Evolutionary conservation across 352 stramenopile genomes (phyloP), one percentile per base, ranked within the genome.

Genomic region (Thalassiosira sp.): DNA sequence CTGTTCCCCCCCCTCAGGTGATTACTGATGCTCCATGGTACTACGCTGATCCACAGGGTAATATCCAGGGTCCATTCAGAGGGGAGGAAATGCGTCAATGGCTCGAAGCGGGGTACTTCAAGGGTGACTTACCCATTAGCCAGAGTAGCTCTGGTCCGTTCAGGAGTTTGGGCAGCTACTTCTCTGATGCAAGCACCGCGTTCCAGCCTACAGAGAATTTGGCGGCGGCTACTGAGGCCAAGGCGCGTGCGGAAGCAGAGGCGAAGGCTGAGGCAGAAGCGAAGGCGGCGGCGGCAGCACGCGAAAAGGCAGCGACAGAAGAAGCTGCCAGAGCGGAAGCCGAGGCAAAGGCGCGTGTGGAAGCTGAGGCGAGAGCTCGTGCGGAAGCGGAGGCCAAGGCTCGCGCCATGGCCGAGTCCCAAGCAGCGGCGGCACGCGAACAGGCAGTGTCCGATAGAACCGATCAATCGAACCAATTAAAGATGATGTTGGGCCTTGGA

Each of bases 51-150:
- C 92, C 92, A 16, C 89, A 95, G 62, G 89, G 85, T 6, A 94
- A 95, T 48, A 86, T 95, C 63, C 87, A 93, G 84, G 92, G 93
- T 45, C 93, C 93, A 27, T 96, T 96, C 76, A 80, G 83, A 24
- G 82, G 82, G 2, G 76, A 89, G 15, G 91, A 96, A 69, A 96
- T 96, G 93, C 80, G 90, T 42, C 89, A 95, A 77, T 96, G 93
- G 93, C 83, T 95, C 45, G 87, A 95, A 63, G 89, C 88, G 56
- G 93, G 93, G 18, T 96, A 95, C 76, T 96, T 96, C 67, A 91
- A 94, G 65, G 80, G 86, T 13, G 87, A 94, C 58, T 76, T 95
- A 22, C 89, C 89, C 11, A 91, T 95, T 43, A 91, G 87, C 28
- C 85, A 91, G 49, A 77, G 86, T 43, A 58, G 72, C 10, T 74